Base-by-base conservation (phyloP, 805 yeast genomes). In the Ogataea angusta region DNA sequence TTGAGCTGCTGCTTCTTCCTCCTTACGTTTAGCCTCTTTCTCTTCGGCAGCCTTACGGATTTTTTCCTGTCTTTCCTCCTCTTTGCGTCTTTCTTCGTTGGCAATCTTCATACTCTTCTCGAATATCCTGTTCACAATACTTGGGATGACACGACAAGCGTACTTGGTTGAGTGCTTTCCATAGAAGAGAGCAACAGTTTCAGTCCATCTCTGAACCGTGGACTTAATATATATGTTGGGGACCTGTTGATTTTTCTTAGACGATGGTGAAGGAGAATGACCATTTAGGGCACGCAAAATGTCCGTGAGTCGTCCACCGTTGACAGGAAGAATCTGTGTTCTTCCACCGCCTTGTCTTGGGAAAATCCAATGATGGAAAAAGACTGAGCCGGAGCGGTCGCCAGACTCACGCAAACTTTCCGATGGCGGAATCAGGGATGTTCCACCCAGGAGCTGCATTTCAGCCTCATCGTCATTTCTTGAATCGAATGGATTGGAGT, bases 181-280 rank as follows among this genome's bases (percentile, higher is more conserved):
- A 48, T 72, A 72, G 46, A 77, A 75, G 62, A 78, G 65, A 13
- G 69, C 64, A 26, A 73, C 63, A 6, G 75, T 70, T 31, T 82
- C 85, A 27, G 63, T 63, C 93, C 95, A 87, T 49, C 95, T 70
- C 36, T 79, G 81, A 10, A 66, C 60, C 0, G 93, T 80, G 2
- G 62, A 52, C 33, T 56, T 56, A 13, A 59, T 40, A 24, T 43
- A 47, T 4, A 43, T 40, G 36, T 51, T 56, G 7, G 53, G 52
- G 30, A 42, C 54, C 25, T 49, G 54, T 22, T 49, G 52, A 22
- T 36, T 36, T 17, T 49, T 51, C 24, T 42, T 45, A 2, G 42
- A 14, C 2, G 47, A 27, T 5, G 32, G 46, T 3, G 41, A 27
- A 22, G 38, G 14, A 4, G 46, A 23, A 7, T 26, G 40, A 4